Conservation (phyloP, 2,329 filamentous ascomycete genomes). For the Fusarium sp. region DNA sequence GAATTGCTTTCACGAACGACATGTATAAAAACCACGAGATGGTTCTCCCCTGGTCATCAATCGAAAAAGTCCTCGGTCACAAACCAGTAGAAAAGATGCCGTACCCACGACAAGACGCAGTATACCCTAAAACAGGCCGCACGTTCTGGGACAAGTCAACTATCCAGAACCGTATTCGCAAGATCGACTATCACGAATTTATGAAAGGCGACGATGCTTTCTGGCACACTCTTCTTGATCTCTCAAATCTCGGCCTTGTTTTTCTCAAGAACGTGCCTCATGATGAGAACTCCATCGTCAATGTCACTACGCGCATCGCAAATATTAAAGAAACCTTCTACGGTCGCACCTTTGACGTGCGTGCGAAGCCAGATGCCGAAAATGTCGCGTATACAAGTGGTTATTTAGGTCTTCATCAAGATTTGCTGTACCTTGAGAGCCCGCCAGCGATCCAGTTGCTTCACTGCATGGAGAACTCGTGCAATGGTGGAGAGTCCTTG, state of each 20-base stretch:
- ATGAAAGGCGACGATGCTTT: constrained; percentile 73
- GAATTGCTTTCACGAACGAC: constrained; percentile 72
- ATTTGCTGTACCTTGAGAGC: constrained; percentile 87
- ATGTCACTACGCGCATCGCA: constrained; percentile 81
- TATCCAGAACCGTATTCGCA: constrained; percentile 63
- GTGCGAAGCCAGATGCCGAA: constrained; percentile 82
- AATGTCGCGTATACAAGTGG: constrained; percentile 93
- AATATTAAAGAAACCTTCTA: constrained; percentile 90
- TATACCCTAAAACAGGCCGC: constrained; percentile 54
- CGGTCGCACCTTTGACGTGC: constrained; percentile 91
- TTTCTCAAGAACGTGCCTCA: constrained; percentile 83
- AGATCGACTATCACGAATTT: constrained; percentile 80
- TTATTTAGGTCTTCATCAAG: constrained; percentile 91
- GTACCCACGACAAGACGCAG: constrained; percentile 46
- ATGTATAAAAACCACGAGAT: constrained; percentile 55
- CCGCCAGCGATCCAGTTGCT: constrained; percentile 88
- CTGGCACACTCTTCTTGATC: constrained; percentile 71
- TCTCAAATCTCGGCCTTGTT: constrained; percentile 79
- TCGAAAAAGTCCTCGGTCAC: constrained; percentile 54
- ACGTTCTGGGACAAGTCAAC: constrained; percentile 59
- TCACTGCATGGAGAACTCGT: constrained; percentile 88
- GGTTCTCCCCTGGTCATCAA: constrained; percentile 54
- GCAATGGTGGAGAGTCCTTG: constrained; percentile 84
- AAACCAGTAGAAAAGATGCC: constrained; percentile 39
- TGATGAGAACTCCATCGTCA: constrained; percentile 74